phyloP scores from a whole-genome alignment of 345 rosid species.

The Dovyalis caffra region DNA sequence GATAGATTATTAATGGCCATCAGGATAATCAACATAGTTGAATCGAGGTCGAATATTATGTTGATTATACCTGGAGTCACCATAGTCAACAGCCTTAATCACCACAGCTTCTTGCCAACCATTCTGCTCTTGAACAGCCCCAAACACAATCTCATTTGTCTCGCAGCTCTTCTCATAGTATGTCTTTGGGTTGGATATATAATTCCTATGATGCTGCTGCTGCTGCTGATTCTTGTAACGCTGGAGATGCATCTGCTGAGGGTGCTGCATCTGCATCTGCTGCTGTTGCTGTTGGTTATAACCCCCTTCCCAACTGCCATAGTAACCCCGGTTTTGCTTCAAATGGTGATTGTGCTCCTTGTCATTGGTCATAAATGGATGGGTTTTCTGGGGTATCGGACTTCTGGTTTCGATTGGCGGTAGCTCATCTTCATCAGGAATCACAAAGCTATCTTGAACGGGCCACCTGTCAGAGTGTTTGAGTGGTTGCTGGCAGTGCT shows the following conservation, averaged over 20 bases:
- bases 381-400: conserved; percentile 46
- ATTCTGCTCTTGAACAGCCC: conserved; percentile 88
- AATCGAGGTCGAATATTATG: conserved; percentile 64
- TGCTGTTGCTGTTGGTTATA: conserved; percentile 45
- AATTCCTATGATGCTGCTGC: conserved; percentile 50
- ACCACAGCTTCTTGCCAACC: conserved; percentile 87
- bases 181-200: conserved; percentile 45
- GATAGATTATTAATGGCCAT: conserved; percentile 22
- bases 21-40: conserved; percentile 57
- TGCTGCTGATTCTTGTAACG: conserved; percentile 33
- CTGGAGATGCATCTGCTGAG: conserved; percentile 23
- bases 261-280: too few species aligned
- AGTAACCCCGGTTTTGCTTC: conserved; percentile 54
- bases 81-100: conserved; percentile 87
- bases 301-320: conserved; percentile 42
- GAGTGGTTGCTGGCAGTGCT: conserved; percentile 43
- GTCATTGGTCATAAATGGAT: conserved; percentile 47
- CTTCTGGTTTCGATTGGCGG: conserved; percentile 60
- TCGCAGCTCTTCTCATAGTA: conserved; percentile 71
- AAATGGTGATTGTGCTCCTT: conserved; percentile 37
- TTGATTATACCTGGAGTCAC: conserved; percentile 51
- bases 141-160: conserved; percentile 84
- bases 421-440: conserved; percentile 76
- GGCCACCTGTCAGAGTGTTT: conserved; percentile 55
- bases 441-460: conserved; percentile 72